A percentile compares a stretch with the other conserved stretches of the same genome.
These are phyloP conservation scores for Erodium trifolium DNA, from an alignment of 441 rosid species.

Conservation along the genomic window DNA sequence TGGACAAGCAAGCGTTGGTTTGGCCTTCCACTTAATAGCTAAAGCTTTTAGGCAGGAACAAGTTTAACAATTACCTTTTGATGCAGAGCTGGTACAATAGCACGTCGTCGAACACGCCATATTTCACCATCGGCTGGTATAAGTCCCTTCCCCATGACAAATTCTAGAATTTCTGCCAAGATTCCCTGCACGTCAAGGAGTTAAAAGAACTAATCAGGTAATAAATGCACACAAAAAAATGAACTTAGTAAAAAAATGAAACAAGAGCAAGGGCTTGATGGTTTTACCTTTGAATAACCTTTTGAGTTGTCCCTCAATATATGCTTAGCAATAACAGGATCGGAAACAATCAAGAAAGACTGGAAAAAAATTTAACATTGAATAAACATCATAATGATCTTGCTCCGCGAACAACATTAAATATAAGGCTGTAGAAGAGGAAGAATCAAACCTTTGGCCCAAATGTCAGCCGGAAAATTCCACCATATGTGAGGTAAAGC, in stretches of 20 bases:
- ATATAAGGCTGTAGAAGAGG: constrained; percentile 2
- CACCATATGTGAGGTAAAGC: constrained; percentile 91
- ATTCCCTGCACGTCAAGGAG: constrained; percentile 52
- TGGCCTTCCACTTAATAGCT: too few species aligned
- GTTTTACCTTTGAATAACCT: constrained; percentile 75
- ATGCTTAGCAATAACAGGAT: constrained; percentile 88
- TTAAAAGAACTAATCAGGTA: constrained; percentile 10
- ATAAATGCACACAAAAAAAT: constrained; percentile 7
- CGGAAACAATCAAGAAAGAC: constrained; percentile 91
- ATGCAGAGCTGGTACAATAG: constrained; percentile 93
- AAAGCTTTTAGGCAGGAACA: too few species aligned
- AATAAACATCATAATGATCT: not conserved
- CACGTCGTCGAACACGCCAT: constrained; percentile 93
- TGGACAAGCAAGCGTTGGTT: too few species aligned
- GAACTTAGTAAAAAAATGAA: not conserved
- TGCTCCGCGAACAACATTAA: not conserved
- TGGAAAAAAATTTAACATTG: constrained; percentile 25
- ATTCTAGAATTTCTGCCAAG: constrained; percentile 86
- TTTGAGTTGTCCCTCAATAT: constrained; percentile 79
- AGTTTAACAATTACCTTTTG: constrained; percentile 44
- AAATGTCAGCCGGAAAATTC: constrained; percentile 79
- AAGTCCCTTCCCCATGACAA: constrained; percentile 98
- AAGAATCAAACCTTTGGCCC: constrained; percentile 79
- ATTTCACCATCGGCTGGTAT: constrained; percentile 96
- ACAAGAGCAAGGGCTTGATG: constrained; percentile 1